phyloP scores from a whole-genome alignment of 768 basidiomycete species.

The Tulasnella sp. region DNA sequence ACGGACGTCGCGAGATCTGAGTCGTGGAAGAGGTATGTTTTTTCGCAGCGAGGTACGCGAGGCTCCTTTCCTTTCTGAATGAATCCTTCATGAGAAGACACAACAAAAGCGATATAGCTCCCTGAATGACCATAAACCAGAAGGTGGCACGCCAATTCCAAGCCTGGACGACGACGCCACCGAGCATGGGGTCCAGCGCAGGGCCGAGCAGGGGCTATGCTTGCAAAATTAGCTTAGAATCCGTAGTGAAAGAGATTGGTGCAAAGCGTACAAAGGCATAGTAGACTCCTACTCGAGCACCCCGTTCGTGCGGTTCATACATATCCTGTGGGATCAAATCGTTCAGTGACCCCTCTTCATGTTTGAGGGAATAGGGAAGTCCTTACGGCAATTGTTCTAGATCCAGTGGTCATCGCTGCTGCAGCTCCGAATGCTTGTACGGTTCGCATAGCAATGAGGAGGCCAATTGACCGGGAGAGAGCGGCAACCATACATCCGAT shows the following conservation, averaged over 20 bases:
- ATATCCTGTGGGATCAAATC: slow-evolving; percentile 37
- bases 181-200: slow-evolving; percentile 56
- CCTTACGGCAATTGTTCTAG: slow-evolving; percentile 52
- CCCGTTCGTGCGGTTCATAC: slow-evolving; percentile 62
- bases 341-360: not conserved
- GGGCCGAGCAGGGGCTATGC: slow-evolving; percentile 27
- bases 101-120: slow-evolving; percentile 40
- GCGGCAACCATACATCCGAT: slow-evolving; percentile 20
- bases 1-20: slow-evolving; percentile 18
- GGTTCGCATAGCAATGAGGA: slow-evolving; percentile 25
- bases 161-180: slow-evolving; percentile 53
- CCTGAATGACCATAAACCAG: slow-evolving; percentile 66
- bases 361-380: not conserved
- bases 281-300: slow-evolving; percentile 69
- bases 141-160: slow-evolving; percentile 75
- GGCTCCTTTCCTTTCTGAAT: slow-evolving; percentile 70
- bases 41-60: slow-evolving; percentile 63
- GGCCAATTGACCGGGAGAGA: slow-evolving; percentile 15
- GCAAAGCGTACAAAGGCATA: slow-evolving; percentile 49
- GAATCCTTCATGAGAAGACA: slow-evolving; percentile 73
- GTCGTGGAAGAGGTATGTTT: slow-evolving; percentile 30
- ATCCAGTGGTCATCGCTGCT: slow-evolving; percentile 60
- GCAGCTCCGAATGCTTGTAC: slow-evolving; percentile 38
- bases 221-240: too few species aligned
- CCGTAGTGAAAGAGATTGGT: slow-evolving; percentile 28